Evolutionary conservation across 116 monocot species (phyloP).

Genomic region (Posidonia oceanica): DNA sequence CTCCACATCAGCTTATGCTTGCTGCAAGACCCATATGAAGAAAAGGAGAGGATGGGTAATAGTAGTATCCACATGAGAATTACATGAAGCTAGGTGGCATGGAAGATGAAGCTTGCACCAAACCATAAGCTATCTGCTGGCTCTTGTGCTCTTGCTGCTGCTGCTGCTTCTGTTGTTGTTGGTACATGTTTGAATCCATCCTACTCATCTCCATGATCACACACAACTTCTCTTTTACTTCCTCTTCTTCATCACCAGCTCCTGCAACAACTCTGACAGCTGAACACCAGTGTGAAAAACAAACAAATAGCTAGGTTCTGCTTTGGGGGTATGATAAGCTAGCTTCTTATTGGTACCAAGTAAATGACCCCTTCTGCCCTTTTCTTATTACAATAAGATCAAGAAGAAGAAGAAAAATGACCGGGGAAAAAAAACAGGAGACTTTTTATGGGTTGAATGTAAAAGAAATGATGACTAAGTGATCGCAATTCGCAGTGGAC

Average conservation of each 20-base stretch:
- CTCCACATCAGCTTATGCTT: too few species aligned
- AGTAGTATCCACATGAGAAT: not conserved
- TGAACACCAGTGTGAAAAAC: not conserved
- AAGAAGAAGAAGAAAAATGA: too few species aligned
- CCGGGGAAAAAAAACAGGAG: not conserved
- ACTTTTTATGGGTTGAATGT: not conserved
- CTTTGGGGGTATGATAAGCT: too few species aligned
- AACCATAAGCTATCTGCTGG: constrained; percentile 52
- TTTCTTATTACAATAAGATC: not conserved
- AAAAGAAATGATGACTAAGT: not conserved
- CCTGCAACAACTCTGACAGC: not conserved
- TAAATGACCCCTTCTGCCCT: not conserved
- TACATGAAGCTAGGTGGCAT: constrained; percentile 63
- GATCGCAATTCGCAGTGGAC: not conserved
- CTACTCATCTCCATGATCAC: not conserved
- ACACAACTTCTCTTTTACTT: not conserved
- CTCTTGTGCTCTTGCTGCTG: constrained; percentile 15
- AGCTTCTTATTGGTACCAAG: not conserved
- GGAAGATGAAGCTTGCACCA: constrained; percentile 61
- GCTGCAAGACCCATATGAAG: too few species aligned
- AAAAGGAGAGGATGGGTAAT: too few species aligned
- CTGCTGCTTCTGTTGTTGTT: constrained; percentile 4
- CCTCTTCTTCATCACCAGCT: not conserved
- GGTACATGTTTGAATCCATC: not conserved
- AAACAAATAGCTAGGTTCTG: too few species aligned